phyloP scores from a whole-genome alignment of 2,329 filamentous ascomycete species.

The Fusarium equiseti region DNA sequence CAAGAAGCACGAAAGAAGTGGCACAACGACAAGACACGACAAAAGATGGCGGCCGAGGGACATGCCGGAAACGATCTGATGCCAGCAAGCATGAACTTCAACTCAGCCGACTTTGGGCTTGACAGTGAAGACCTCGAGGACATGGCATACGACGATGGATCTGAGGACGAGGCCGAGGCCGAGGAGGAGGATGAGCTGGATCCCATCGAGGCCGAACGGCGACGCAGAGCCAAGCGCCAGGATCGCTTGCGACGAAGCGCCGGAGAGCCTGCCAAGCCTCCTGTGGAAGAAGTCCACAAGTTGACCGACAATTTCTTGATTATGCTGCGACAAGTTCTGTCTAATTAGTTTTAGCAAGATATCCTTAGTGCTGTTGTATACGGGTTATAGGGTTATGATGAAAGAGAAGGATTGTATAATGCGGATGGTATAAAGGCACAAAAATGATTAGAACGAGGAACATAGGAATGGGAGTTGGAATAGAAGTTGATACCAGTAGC shows the following conservation, averaged over 20 bases:
- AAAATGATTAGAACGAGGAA: conserved; percentile 2
- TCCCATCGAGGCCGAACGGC: conserved; percentile 88
- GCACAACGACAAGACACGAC: conserved; percentile 96
- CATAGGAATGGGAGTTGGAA: not conserved
- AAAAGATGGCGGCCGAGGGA: conserved; percentile 95
- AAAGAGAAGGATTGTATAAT: conserved; percentile 16
- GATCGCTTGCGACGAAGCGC: conserved; percentile 84
- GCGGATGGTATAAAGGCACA: conserved; percentile 10
- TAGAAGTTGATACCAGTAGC: conserved; percentile 5
- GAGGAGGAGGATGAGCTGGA: conserved; percentile 83
- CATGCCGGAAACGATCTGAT: conserved; percentile 61
- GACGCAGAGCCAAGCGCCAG: conserved; percentile 79
- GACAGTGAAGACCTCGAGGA: conserved; percentile 89
- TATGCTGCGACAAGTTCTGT: conserved; percentile 85
- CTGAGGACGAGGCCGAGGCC: conserved; percentile 75
- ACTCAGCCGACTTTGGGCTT: conserved; percentile 88
- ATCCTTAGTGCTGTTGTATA: conserved; percentile 24
- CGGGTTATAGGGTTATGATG: not conserved
- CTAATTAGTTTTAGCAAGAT: conserved; percentile 65
- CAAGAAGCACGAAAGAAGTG: conserved; percentile 96
- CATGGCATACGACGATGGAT: conserved; percentile 81
- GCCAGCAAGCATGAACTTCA: conserved; percentile 73
- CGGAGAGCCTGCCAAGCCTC: conserved; percentile 86
- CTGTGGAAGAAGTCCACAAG: conserved; percentile 82
- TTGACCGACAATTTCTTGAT: conserved; percentile 82